Evolutionary conservation across 805 yeast species (phyloP).

Genomic region (Lachancea thermotolerans): DNA sequence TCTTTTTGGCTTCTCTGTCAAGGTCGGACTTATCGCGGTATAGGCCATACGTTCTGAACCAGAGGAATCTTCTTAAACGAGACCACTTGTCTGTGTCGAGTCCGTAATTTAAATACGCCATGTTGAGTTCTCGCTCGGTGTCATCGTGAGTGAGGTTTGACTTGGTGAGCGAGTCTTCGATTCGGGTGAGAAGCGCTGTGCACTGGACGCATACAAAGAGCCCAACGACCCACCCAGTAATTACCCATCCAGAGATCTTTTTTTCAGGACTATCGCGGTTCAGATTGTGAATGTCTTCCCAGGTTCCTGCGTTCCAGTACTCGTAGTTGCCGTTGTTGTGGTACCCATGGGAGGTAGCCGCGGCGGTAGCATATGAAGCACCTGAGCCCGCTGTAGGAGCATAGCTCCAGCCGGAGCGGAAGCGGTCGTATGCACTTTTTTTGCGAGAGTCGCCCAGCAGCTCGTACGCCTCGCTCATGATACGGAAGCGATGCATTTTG

Average conservation of each 20-base stretch:
- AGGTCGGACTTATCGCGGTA: slow-evolving; percentile 28
- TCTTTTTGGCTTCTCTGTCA: slow-evolving; percentile 42
- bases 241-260: slow-evolving; percentile 38
- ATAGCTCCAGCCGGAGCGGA: slow-evolving; percentile 41
- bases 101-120: slow-evolving; percentile 46
- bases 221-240: slow-evolving; percentile 33
- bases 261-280: slow-evolving; percentile 33
- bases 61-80: slow-evolving; percentile 49
- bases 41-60: slow-evolving; percentile 41
- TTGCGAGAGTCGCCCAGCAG: slow-evolving; percentile 41
- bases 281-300: slow-evolving; percentile 52
- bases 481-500: slow-evolving; percentile 43
- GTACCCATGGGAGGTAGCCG: slow-evolving; percentile 25
- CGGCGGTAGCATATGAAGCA: slow-evolving; percentile 6
- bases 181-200: slow-evolving; percentile 33
- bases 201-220: slow-evolving; percentile 38
- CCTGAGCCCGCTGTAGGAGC: slow-evolving; percentile 22
- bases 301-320: slow-evolving; percentile 57
- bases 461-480: slow-evolving; percentile 52
- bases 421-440: slow-evolving; percentile 41
- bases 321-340: slow-evolving; percentile 29
- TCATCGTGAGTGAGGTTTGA: slow-evolving; percentile 35
- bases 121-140: slow-evolving; percentile 35
- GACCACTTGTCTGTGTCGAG: slow-evolving; percentile 43
- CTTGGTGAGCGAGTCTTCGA: slow-evolving; percentile 32